Base-by-base conservation (phyloP, 768 basidiomycete species). In the Bullera alba region DNA sequence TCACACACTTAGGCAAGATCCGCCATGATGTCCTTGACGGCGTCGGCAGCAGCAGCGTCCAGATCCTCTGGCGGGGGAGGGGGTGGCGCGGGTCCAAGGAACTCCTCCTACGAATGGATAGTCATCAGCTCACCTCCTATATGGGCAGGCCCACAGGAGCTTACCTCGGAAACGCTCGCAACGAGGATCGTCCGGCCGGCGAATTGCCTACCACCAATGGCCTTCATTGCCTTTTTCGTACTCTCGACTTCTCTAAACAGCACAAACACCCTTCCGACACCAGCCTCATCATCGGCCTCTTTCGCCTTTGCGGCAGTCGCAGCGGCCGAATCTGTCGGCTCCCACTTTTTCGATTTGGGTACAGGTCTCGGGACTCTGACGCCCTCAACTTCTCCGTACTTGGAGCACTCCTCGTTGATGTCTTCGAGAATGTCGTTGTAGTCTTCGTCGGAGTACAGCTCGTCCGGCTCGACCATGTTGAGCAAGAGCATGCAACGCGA, bases 401-500 rank as follows among this genome's bases (percentile, higher is more conserved):
- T 69, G n/a, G 41, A 39, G 46, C 63, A 65, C 45, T 69, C 67
- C 15, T 64, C 70, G 49, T 85, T 87, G 70, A 97, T 83, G 68
- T 99, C 95, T 67, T 95, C 91, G 54, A 87, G 83, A 51, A 99
- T 80, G 63, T 99, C 95, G 21, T 82, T 82, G 70, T 95, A 99
- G 65, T 99, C 95, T 53, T 83, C 77, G 68, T 97, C 93, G 62
- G 89, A 83, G 16, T 79, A 72, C 41, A 99, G 80, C 65, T 99
- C 95, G 38, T 99, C 95, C 1, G 87, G 71, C 0, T 86, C 87
- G 57, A 99, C 90, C 95, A 99, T 99, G 79, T 97, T 99, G 65
- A 99, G 76, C 85, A 99, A 86, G 70, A 97, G 84, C 62, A 99
- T 79, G 66, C 95, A 91, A 30, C 88, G 83, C 23, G 88, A 86